phyloP scores from a whole-genome alignment of 768 basidiomycete genomes.

The Sarcodon aspratus region DNA sequence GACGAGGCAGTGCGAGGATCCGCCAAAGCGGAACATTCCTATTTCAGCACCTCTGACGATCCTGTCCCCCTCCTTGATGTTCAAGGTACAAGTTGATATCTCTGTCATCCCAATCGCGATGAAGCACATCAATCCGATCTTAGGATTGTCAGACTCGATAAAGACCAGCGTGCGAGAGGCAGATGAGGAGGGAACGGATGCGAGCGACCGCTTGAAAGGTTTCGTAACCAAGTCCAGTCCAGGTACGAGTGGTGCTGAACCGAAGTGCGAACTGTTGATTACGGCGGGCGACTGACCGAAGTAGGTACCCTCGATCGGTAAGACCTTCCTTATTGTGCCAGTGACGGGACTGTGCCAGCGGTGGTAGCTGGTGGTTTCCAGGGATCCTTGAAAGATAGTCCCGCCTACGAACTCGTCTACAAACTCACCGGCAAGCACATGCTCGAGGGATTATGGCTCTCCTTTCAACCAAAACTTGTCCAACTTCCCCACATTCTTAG shows the following conservation, averaged over 20 bases:
- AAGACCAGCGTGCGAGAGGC: conserved; percentile 42
- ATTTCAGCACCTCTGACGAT: conserved; percentile 43
- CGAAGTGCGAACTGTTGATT: conserved; percentile 5
- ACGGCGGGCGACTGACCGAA: conserved; percentile 26
- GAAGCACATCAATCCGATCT: conserved; percentile 47
- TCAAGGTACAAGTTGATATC: conserved; percentile 46
- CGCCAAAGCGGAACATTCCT: conserved; percentile 58
- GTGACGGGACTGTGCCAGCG: conserved; percentile 60
- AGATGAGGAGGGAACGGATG: conserved; percentile 32
- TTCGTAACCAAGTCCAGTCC: too few species aligned
- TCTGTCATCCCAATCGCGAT: conserved; percentile 51
- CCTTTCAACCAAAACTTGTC: conserved; percentile 51
- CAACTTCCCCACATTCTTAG: conserved; percentile 21
- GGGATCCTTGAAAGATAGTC: conserved; percentile 45
- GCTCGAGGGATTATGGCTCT: conserved; percentile 41
- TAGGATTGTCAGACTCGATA: conserved; percentile 39
- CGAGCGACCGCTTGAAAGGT: conserved; percentile 9
- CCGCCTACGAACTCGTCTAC: conserved; percentile 35
- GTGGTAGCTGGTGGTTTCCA: conserved; percentile 44
- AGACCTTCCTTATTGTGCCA: conserved; percentile 37
- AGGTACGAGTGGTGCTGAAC: too few species aligned
- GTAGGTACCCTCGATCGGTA: conserved; percentile 35
- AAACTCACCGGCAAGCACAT: conserved; percentile 34
- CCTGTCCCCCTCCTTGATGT: conserved; percentile 30
- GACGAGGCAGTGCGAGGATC: conserved; percentile 36